phyloP scores from a whole-genome alignment of 2,329 filamentous ascomycete species.

The Epichloe hybrida region DNA sequence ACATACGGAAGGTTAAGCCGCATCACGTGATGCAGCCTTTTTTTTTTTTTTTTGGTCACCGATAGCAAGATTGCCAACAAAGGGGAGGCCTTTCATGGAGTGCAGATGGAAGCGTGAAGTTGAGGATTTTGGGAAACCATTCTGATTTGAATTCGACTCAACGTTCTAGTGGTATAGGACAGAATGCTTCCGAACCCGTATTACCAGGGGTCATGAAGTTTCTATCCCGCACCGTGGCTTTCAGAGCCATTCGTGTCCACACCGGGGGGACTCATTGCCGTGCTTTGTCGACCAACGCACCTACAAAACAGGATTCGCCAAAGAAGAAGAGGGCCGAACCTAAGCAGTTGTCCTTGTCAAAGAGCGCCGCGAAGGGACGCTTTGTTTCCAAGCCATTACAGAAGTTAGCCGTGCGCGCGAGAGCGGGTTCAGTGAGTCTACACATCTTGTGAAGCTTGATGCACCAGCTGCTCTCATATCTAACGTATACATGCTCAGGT shows the following conservation, averaged over 20 bases:
- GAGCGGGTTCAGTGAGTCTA: slow-evolving; percentile 15
- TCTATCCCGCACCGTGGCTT: slow-evolving; percentile 14
- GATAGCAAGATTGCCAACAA: not conserved
- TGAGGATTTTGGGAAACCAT: not conserved
- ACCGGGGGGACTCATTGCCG: slow-evolving; percentile 7
- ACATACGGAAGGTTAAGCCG: too few relatives aligned
- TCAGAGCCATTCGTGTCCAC: slow-evolving; percentile 11
- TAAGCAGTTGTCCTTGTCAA: not conserved
- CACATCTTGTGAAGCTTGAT: not conserved
- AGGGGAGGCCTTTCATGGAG: not conserved
- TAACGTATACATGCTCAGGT: slow-evolving; percentile 11
- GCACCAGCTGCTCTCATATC: slow-evolving; percentile 1
- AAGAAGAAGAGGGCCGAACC: not conserved
- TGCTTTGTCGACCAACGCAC: slow-evolving; percentile 13
- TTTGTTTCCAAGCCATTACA: not conserved
- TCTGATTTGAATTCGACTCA: too few relatives aligned
- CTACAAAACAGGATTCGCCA: not conserved
- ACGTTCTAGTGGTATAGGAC: not conserved
- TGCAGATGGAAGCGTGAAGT: not conserved
- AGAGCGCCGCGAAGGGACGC: not conserved
- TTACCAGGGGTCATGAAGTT: slow-evolving; percentile 16
- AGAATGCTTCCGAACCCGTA: not conserved
- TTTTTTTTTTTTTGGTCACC: not conserved
- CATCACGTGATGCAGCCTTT: slow-evolving; percentile 1
- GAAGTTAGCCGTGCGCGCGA: slow-evolving; percentile 6